phyloP scores from a whole-genome alignment of 169 alveolate species.

The Blepharisma undulans region DNA sequence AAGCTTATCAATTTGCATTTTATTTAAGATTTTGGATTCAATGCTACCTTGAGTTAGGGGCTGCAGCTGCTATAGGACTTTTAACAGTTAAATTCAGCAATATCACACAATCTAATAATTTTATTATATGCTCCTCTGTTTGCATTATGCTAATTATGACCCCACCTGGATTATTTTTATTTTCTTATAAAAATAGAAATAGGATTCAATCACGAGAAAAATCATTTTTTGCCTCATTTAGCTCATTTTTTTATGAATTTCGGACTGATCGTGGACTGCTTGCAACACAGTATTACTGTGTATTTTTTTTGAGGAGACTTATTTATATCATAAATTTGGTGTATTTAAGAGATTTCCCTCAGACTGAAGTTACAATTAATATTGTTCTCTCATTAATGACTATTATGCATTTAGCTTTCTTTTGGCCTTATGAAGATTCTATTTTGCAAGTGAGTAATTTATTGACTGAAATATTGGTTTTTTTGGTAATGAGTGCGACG shows the following conservation, averaged over 20 bases:
- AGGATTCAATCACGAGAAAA: neutral
- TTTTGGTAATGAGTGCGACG: neutral
- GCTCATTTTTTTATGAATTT: neutral
- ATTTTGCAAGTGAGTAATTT: neutral
- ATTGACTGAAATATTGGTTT: neutral
- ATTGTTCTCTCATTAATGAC: neutral
- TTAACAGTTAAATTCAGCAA: neutral
- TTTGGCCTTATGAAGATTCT: neutral
- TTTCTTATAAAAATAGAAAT: neutral
- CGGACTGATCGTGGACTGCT: neutral
- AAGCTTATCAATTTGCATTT: neutral
- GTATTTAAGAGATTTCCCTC: neutral
- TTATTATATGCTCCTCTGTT: neutral
- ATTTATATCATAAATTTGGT: neutral
- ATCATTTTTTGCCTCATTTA: neutral
- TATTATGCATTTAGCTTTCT: neutral
- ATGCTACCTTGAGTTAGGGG: constrained; percentile 3
- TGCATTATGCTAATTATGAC: neutral
- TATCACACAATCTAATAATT: neutral
- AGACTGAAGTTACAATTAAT: neutral
- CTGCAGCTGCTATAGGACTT: neutral
- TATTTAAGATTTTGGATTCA: constrained; percentile 8
- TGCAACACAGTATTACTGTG: neutral
- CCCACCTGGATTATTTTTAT: neutral
- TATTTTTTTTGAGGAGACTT: constrained; percentile 18